phyloP scores from a whole-genome alignment of 192 early-diverging fungal species.

The Coemansia sp. region DNA sequence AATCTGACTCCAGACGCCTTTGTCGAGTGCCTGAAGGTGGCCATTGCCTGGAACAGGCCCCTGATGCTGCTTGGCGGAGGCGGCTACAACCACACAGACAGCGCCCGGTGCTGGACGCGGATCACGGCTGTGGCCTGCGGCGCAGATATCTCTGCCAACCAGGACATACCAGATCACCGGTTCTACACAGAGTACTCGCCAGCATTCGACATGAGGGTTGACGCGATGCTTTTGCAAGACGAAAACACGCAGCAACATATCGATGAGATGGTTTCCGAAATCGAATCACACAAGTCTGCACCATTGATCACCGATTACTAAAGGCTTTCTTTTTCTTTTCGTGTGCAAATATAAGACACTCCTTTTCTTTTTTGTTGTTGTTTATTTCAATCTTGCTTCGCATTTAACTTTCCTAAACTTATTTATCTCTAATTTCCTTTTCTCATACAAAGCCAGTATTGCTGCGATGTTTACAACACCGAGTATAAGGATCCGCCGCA shows the following conservation, averaged over 20 bases:
- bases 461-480: slow-evolving; percentile 35
- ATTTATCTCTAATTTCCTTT: no score
- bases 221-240: slow-evolving; percentile 17
- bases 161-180: slow-evolving; percentile 67
- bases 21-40: slow-evolving; percentile 15
- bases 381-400: background rate
- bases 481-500: slow-evolving; percentile 27
- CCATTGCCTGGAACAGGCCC: slow-evolving; percentile 19
- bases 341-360: background rate
- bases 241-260: slow-evolving; percentile 22
- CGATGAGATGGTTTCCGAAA: background rate
- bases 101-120: slow-evolving; percentile 92
- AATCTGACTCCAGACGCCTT: slow-evolving; percentile 42
- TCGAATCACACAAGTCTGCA: background rate
- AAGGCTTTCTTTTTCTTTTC: no score
- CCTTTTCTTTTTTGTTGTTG: background rate
- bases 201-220: slow-evolving; percentile 36
- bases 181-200: slow-evolving; percentile 64
- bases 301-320: no score
- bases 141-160: slow-evolving; percentile 4
- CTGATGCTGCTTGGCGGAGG: slow-evolving; percentile 57
- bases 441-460: background rate
- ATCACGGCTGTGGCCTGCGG: slow-evolving; percentile 77
- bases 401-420: no score
- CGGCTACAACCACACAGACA: slow-evolving; percentile 90